Evolutionary conservation across 1,284 basidiomycete genomes (phyloP).

Genomic region (Trichosporon sp.): DNA sequence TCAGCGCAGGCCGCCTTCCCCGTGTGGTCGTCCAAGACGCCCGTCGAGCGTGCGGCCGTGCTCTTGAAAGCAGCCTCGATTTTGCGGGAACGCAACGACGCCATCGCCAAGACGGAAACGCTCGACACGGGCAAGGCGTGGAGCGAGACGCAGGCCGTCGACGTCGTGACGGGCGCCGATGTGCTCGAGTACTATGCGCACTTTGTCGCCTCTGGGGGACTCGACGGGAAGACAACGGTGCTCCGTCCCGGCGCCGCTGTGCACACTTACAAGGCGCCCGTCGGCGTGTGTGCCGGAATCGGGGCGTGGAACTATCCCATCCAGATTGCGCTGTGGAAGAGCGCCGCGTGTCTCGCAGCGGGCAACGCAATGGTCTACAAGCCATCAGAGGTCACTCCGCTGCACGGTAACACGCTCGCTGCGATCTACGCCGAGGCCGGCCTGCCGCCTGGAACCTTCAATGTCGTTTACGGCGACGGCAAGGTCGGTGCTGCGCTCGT

Average conservation of each 20-base stretch:
- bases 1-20: slow-evolving; percentile 25
- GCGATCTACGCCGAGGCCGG: slow-evolving; percentile 30
- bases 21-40: slow-evolving; percentile 24
- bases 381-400: slow-evolving; percentile 31
- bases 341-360: slow-evolving; percentile 29
- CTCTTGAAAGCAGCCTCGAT: slow-evolving; percentile 28
- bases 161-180: slow-evolving; percentile 29
- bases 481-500: slow-evolving; percentile 28
- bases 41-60: slow-evolving; percentile 24
- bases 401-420: slow-evolving; percentile 31
- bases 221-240: slow-evolving; percentile 31
- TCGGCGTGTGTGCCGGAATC: slow-evolving; percentile 37
- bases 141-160: slow-evolving; percentile 29
- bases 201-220: slow-evolving; percentile 29
- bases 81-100: slow-evolving; percentile 31
- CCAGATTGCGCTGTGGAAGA: slow-evolving; percentile 34
- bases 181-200: slow-evolving; percentile 34
- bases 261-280: slow-evolving; percentile 32
- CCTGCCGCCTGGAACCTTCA: slow-evolving; percentile 30
- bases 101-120: slow-evolving; percentile 28
- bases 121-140: slow-evolving; percentile 35
- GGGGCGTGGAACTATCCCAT: slow-evolving; percentile 39
- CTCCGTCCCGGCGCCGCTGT: slow-evolving; percentile 26
- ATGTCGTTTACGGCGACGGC: slow-evolving; percentile 33
- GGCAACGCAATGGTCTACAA: slow-evolving; percentile 36